Conservation (phyloP, 371 early-diverging fungal genomes). For the Mortierella sp. region DNA sequence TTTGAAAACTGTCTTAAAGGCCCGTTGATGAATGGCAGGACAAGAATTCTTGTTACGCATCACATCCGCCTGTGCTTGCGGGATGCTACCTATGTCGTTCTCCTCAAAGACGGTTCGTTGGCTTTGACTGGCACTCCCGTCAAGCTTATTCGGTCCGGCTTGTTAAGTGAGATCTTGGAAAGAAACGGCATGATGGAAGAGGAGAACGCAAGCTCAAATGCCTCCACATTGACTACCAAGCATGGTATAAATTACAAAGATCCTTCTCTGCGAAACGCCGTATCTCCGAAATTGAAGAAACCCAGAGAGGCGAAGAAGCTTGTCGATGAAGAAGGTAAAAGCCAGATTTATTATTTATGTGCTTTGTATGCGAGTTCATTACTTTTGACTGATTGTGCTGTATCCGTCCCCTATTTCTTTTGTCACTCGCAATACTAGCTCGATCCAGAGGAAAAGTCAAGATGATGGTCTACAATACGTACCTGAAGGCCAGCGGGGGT, state of each 20-base stretch:
- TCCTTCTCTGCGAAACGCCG: constrained; percentile 11
- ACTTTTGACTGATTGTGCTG: neutral
- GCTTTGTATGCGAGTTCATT: neutral
- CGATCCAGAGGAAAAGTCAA: constrained; percentile 49
- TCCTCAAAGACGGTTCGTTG: constrained; percentile 69
- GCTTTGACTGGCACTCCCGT: constrained; percentile 58
- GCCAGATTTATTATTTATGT: neutral
- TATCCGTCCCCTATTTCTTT: neutral
- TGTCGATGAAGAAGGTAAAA: constrained; percentile 49
- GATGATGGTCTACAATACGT: constrained; percentile 44
- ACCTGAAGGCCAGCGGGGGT: constrained; percentile 50
- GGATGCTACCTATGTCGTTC: constrained; percentile 72
- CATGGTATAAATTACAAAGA: constrained; percentile 15
- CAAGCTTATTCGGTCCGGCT: constrained; percentile 57
- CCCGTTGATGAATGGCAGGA: constrained; percentile 78
- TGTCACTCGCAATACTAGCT: constrained; percentile 5
- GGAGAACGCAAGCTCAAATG: constrained; percentile 27
- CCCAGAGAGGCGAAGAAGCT: constrained; percentile 35
- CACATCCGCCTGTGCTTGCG: constrained; percentile 82
- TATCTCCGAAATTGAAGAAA: constrained; percentile 19
- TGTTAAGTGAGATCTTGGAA: constrained; percentile 43
- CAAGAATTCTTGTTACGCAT: constrained; percentile 90
- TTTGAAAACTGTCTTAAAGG: constrained; percentile 81
- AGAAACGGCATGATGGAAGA: constrained; percentile 38
- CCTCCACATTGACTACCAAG: constrained; percentile 21